These are phyloP conservation scores for Penicillium argentinense DNA, from an alignment of 495 filamentous ascomycete species.

Conservation along the genomic window DNA sequence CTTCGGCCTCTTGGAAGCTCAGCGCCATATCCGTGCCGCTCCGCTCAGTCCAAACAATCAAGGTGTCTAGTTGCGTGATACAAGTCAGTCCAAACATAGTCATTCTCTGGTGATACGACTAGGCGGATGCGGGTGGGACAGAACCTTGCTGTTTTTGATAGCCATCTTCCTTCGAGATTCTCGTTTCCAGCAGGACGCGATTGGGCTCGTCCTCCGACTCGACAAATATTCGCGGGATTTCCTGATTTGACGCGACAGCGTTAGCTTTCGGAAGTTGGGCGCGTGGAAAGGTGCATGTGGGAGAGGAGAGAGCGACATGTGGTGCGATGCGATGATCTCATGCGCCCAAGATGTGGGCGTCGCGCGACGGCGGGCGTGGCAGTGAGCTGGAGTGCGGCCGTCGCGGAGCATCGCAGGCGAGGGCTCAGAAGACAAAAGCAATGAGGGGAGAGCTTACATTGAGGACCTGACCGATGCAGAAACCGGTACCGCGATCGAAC, in stretches of 20 bases:
- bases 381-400: no score
- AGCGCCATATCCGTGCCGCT: slow-evolving; percentile 94
- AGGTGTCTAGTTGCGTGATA: slow-evolving; percentile 65
- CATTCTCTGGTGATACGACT: slow-evolving; percentile 10
- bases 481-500: slow-evolving; percentile 96
- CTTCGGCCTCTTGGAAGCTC: slow-evolving; percentile 97
- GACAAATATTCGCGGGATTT: slow-evolving; percentile 86
- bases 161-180: slow-evolving; percentile 89
- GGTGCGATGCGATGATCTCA: slow-evolving; percentile 3
- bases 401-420: not conserved
- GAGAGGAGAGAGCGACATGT: slow-evolving; percentile 3
- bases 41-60: slow-evolving; percentile 95
- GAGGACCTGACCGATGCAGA: slow-evolving; percentile 78
- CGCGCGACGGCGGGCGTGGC: not conserved
- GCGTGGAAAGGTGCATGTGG: not conserved
- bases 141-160: slow-evolving; percentile 98
- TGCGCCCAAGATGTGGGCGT: not conserved
- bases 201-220: slow-evolving; percentile 89
- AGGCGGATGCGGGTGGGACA: slow-evolving; percentile 16
- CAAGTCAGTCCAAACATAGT: slow-evolving; percentile 22
- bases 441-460: slow-evolving; percentile 60
- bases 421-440: not conserved
- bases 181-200: slow-evolving; percentile 79
- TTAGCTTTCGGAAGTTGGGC: slow-evolving; percentile 3
- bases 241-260: slow-evolving; percentile 37